These are phyloP conservation scores for Berkeleyomyces rouxiae DNA, from an alignment of 2,329 filamentous ascomycete genomes.

Conservation along the genomic window DNA sequence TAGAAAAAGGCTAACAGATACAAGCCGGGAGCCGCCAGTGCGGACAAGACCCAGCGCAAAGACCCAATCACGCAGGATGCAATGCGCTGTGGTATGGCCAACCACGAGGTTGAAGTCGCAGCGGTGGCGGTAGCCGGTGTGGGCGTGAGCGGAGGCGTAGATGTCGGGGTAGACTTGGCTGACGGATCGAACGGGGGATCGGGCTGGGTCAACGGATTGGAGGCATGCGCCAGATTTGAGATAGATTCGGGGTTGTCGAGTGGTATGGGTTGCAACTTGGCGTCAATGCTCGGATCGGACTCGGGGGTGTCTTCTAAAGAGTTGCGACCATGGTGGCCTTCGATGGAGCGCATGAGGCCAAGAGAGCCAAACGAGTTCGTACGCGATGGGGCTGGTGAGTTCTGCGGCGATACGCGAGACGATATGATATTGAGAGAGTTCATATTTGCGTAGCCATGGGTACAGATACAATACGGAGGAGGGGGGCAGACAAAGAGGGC, in stretches of 20 bases:
- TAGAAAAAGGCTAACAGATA: slow-evolving; percentile 74
- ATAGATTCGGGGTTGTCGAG: slow-evolving; percentile 11
- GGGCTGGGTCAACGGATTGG: slow-evolving; percentile 20
- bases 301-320: slow-evolving; percentile 24
- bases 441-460: slow-evolving; percentile 58
- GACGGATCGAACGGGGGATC: slow-evolving; percentile 6
- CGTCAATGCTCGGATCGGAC: slow-evolving; percentile 14
- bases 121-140: slow-evolving; percentile 9
- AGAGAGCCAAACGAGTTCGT: slow-evolving; percentile 43
- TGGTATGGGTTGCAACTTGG: slow-evolving; percentile 21
- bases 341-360: slow-evolving; percentile 26
- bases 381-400: slow-evolving; percentile 39
- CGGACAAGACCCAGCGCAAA: slow-evolving; percentile 61
- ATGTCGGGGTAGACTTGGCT: slow-evolving; percentile 52
- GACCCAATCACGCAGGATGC: slow-evolving; percentile 57
- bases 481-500: neutral
- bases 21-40: slow-evolving; percentile 61
- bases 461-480: slow-evolving; percentile 10
- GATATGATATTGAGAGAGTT: slow-evolving; percentile 94
- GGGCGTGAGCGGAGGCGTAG: slow-evolving; percentile 13
- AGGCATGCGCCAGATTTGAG: slow-evolving; percentile 14
- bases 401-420: slow-evolving; percentile 53
- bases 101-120: slow-evolving; percentile 24
- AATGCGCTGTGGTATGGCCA: slow-evolving; percentile 49
- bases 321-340: slow-evolving; percentile 17